Evolutionary conservation across 129 eudicot genomes (phyloP), one percentile per base, ranked within the genome.

Genomic region (Tanacetum coccineum): DNA sequence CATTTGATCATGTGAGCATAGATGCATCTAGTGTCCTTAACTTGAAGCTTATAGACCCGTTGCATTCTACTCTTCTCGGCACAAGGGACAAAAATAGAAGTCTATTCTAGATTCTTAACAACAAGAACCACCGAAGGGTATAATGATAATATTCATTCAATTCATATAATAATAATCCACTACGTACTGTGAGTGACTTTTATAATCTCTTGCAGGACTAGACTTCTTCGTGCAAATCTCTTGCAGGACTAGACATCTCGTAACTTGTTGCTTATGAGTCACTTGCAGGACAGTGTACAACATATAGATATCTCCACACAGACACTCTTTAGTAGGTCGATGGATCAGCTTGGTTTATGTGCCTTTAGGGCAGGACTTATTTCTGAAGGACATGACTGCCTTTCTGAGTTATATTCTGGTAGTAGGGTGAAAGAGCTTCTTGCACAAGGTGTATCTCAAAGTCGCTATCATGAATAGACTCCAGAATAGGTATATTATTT

Each of bases 361-460:
- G 89, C 98, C 18, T 92, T 88, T 67, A 88, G 98, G 84, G 88
- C 69, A 9, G 96, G 96, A 2, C 95, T 92, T 39, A 81, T 92
- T 63, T 20, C 79, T 61, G 98, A 92, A 74, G 91, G 77, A 10
- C 98, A 92, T 59, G 72, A 92, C 54, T 92, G 96, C 74, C 95
- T 92, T 26, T 83, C 98, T 58, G 98, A 92, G 54, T 73, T 92
- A 28, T 88, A 88, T 75, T 84, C 91, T 39, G 98, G 92, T 84
- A 96, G 96, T n/a, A 88, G 96, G 76, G 98, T 92, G 77, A 92
- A 87, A 76, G 98, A 92, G 77, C 78, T 92, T 47, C 92, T 92
- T 56, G 98, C 95, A 13, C 98, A 92, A 69, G 98, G 98, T 48
- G 83, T 92, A 30, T 86, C 96, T 47, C 98, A 92, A 75, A 88